Evolutionary conservation across 2,329 filamentous ascomycete genomes (phyloP).

Genomic region (Aureobasidium sp.): DNA sequence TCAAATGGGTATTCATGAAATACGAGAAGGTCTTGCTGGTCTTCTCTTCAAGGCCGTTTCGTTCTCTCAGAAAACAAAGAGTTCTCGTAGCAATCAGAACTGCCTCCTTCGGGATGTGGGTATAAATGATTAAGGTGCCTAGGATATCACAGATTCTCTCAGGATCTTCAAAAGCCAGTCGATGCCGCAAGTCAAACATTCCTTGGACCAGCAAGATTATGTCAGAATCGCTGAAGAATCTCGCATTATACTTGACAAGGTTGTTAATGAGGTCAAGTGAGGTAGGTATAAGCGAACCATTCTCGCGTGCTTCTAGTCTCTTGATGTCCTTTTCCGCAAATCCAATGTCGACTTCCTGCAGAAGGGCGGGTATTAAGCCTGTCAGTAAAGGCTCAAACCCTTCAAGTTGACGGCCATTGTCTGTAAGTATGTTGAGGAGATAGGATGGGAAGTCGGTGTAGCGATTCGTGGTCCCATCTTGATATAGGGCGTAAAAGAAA

Average conservation of each 20-base stretch:
- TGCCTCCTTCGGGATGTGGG: conserved; percentile 2
- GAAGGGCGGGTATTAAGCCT: not conserved
- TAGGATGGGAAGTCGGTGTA: conserved; percentile 7
- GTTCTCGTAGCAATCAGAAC: not conserved
- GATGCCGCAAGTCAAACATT: not conserved
- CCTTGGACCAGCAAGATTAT: not conserved
- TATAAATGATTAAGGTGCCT: conserved; percentile 9
- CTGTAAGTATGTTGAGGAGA: conserved; percentile 7
- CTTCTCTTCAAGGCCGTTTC: conserved; percentile 12
- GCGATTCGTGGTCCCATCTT: conserved; percentile 5
- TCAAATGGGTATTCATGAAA: conserved; percentile 17
- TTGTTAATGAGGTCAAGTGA: conserved; percentile 10
- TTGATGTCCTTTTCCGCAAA: not conserved
- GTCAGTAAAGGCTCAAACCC: conserved; percentile 7
- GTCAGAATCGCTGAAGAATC: not conserved
- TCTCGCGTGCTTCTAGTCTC: not conserved
- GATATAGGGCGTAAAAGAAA: conserved; percentile 3
- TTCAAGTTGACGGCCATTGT: conserved; percentile 12
- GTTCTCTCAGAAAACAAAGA: not conserved
- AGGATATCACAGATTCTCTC: conserved; percentile 5
- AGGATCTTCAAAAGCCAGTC: not conserved
- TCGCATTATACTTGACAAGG: conserved; percentile 14
- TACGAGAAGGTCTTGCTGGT: conserved; percentile 17
- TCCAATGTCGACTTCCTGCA: not conserved
- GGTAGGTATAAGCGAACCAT: not conserved